A percentile compares a stretch with the other conserved stretches of the same genome.
Evolutionary conservation across 768 basidiomycete species (phyloP).

Genomic region (Solioccasus polychromus): DNA sequence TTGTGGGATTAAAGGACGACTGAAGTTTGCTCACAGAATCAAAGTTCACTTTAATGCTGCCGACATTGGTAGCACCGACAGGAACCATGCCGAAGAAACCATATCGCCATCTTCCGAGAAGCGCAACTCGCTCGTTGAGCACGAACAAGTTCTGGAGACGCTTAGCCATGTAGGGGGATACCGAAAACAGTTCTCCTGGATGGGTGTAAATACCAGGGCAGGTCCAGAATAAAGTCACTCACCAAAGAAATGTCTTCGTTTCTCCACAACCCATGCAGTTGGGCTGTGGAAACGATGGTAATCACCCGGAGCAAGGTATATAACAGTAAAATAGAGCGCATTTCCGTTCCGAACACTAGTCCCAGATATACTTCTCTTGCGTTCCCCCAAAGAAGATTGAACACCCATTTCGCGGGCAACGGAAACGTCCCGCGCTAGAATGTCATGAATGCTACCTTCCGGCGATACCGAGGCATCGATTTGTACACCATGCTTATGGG

Average conservation of each 20-base stretch:
- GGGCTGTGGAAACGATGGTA: slow-evolving; percentile 98
- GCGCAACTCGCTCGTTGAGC: slow-evolving; percentile 95
- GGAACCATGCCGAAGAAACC: slow-evolving; percentile 98
- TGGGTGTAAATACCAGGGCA: background rate
- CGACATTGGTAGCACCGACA: slow-evolving; percentile 98
- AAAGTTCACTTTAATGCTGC: slow-evolving; percentile 94
- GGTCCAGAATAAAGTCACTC: slow-evolving; percentile 20
- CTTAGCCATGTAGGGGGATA: slow-evolving; percentile 94
- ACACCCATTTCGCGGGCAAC: slow-evolving; percentile 76
- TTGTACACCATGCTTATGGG: slow-evolving; percentile 60
- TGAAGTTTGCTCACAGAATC: slow-evolving; percentile 56
- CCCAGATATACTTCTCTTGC: slow-evolving; percentile 38
- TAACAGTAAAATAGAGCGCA: slow-evolving; percentile 86
- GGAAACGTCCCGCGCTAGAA: slow-evolving; percentile 60
- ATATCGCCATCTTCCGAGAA: slow-evolving; percentile 91
- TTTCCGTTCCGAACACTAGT: slow-evolving; percentile 68
- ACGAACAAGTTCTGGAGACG: slow-evolving; percentile 92
- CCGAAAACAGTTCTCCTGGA: slow-evolving; percentile 89
- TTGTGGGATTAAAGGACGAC: background rate
- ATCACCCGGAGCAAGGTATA: slow-evolving; percentile 97
- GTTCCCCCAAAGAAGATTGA: slow-evolving; percentile 34
- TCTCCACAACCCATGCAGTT: slow-evolving; percentile 96
- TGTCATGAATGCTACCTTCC: slow-evolving; percentile 50
- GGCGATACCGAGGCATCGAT: slow-evolving; percentile 76
- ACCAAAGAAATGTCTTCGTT: slow-evolving; percentile 92